Base-by-base conservation (phyloP, 2,329 filamentous ascomycete species). In the Aureobasidium sp. region DNA sequence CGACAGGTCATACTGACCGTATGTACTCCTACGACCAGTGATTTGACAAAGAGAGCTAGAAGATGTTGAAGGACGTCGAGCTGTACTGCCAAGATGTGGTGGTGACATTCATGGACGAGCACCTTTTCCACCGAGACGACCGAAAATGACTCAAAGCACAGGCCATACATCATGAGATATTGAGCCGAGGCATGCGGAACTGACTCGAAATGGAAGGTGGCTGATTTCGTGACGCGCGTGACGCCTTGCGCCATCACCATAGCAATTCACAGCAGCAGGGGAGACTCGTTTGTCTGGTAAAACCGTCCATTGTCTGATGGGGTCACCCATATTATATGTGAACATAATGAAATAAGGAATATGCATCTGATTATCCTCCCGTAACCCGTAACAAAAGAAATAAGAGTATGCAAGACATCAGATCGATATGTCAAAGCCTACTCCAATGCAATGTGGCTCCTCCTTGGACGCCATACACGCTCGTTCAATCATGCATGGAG, bases 401-500 rank as follows among this genome's bases (percentile, higher is more conserved):
- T 13, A 34, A 46, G 46, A 51, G 46, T 51, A 60, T 60, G 57
- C 57, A 60, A 51, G 24, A 60, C 57, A 60, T 50, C 46, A 50
- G 34, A 41, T 27, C 20, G 46, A 50, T 48, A 48, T 44, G 55
- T 44, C 32, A 15, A 60, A 9, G 34, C 44, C n/a, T 51, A 60
- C 57, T 51, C 56, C 56, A 59, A 60, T 60, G 57, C 46, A 60
- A 43, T 60, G 57, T 24, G 57, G 57, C 57, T 51, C 46, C 37
- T 26, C 15, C 34, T 9, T 13, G 37, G 57, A 50, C 26, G 44
- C 44, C 57, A 60, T 50, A 60, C 57, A 60, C 27, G 46, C 15
- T 60, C 44, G 51, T 60, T 36, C 57, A 51, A 46, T 60, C 46
- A 60, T 60, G 44, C 48, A 5, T 46, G 29, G 44, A 50, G 6